Evolutionary conservation across 176 grass and related monocot species (phyloP), one percentile per base, ranked within the genome.

Genomic region (Oryza nivara): DNA sequence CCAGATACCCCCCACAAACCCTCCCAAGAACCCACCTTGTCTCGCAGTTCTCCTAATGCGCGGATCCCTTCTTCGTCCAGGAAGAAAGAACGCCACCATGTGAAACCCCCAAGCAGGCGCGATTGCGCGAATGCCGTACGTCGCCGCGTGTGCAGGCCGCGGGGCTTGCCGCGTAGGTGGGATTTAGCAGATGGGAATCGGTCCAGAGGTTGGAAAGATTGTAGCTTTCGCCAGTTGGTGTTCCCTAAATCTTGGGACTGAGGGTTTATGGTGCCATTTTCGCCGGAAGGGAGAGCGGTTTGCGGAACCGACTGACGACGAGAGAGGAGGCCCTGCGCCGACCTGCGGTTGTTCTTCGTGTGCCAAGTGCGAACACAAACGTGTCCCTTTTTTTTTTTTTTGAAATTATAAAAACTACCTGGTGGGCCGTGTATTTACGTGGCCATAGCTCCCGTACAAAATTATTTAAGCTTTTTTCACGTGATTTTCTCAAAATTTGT

Each of bases 61-160:
- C 74, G 44, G 20, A 87, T 66, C 85, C 75, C 38, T 19, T 48
- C 64, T 74, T 75, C 45, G n/a, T 17, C 20, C 38, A n/a, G 56
- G 38, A 68, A 68, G 61, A 47, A 68, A 68, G 70, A 47, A 87
- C 47, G 45, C 35, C 36, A 75, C 71, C 41, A 11, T 47, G 17
- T 34, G 65, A 58, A 58, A 41, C 34, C 65, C 32, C 65, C 32
- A 58, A 43, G 65, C 64, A 8, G 14, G 3, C 40, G 40, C 40
- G 40, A 41, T 41, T 41, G 40, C 40, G 34, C 6, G 3, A 68
- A 68, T 35, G 30, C 34, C 34, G 32, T 40, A 20, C 82, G 82
- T 36, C 46, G 34, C 45, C 46, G 34, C 67, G 48, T 30, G 34
- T 19, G 51, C 16, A 56, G 51, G 9, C 16, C 5, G 22, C 16